Base-by-base conservation (phyloP, 1,284 basidiomycete genomes). In the Heterobasidion irregulare region DNA sequence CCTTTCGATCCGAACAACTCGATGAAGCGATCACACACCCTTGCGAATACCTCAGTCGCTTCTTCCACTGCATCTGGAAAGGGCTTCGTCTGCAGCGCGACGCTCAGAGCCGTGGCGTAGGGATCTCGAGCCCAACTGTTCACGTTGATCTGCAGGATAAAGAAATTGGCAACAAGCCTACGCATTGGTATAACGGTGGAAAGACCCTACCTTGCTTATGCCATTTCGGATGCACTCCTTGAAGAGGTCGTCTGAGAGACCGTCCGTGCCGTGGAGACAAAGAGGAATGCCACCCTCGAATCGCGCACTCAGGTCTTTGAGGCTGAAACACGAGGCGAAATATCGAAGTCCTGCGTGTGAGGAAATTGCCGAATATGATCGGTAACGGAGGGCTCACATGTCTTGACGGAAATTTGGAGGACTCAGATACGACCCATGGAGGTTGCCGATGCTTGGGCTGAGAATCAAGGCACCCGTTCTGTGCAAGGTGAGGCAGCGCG, bases 381-480 rank as follows among this genome's bases (percentile, higher is more conserved):
- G n/a, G 32, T 33, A 8, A 6, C 7, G 10, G 6, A 10, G 13
- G 12, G 63, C 70, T 36, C 47, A 75, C 75, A 77, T 78, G 47
- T 74, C 69, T 53, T 74, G 73, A 10, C 70, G 68, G 63, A 77
- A 76, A 59, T 76, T 72, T 2, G 75, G 75, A 15, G 75, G 74
- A 50, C 70, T 73, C 53, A 77, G 60, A 57, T 77, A 78, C 34
- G 68, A 70, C 4, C 75, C 75, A 56, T 77, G 76, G 10, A 77
- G 62, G 58, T 78, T 78, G 2, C 76, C 76, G 51, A 78, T 77
- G 54, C 75, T 76, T 10, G 76, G 76, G 10, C 76, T 74, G 33
- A 77, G 66, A 48, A 78, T 73, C 34, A 66, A 65, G 6, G 76
- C 75, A 8, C 75, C 75, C 13, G 75, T 77, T 44, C 76, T 76